Evolutionary conservation across 1,284 basidiomycete genomes (phyloP), one percentile per base, ranked within the genome.

Genomic region (Macrocystidia cucumis): DNA sequence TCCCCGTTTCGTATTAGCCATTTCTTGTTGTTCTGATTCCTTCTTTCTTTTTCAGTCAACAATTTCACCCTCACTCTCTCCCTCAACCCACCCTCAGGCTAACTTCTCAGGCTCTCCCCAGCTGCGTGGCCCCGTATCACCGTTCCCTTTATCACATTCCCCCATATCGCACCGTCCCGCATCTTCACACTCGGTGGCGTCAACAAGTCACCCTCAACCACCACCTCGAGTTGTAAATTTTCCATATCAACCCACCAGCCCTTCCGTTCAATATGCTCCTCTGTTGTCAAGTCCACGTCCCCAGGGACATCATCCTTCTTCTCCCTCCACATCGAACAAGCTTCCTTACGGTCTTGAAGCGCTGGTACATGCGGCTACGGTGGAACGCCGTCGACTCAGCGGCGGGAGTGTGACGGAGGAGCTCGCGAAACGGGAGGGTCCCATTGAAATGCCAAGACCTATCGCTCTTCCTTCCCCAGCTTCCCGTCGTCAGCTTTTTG

Each of bases 331-430:
- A 9, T 16, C 29, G n/a, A n/a, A n/a, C n/a, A 12, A n/a, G 32
- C 20, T 18, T 11, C 19, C 11, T 30, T 11, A 42, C 23, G 49
- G 52, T 32, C 49, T 65, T 18, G 62, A 65, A 27, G 59, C 57
- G 30, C 53, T 65, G 8, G 62, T 59, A 5, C 59, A 59, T 32
- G 60, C 57, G 13, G 59, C 60, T 19, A 59, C 57, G 5, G 54
- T 57, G 38, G 58, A 60, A 42, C 50, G 57, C 26, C 45, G 49
- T 9, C 47, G 55, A 12, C 46, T 56, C 31, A 48, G 47, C 34
- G 40, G 27, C 32, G 35, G 40, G 31, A 37, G 35, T 23, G n/a
- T n/a, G n/a, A n/a, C n/a, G n/a, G n/a, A n/a, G n/a, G n/a, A n/a
- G n/a, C n/a, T n/a, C n/a, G n/a, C n/a, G n/a, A n/a, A n/a, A n/a